Percentiles rank a stretch among this genome's conserved stretches.
These are phyloP conservation scores for Aspergillus haitiensis DNA, from an alignment of 495 filamentous ascomycete species.

Conservation along the genomic window DNA sequence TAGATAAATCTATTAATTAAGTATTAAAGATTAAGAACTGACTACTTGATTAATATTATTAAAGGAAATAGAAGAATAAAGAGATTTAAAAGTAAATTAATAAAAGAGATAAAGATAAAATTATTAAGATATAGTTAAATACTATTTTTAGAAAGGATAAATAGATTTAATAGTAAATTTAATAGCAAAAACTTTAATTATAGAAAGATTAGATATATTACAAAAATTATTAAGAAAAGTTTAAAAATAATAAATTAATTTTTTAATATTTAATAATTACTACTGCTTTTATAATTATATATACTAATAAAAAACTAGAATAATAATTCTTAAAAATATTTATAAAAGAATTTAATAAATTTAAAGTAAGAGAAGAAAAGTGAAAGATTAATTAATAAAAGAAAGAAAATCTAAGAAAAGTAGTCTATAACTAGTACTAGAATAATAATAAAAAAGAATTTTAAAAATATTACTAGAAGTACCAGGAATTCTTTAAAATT, in stretches of 20 bases:
- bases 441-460: slow-evolving; percentile 4
- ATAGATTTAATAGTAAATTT: too few relatives aligned
- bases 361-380: too few relatives aligned
- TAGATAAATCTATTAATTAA: too few relatives aligned
- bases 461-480: not conserved
- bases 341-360: not conserved
- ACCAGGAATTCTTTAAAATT: not conserved
- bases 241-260: not conserved
- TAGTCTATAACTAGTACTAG: not conserved
- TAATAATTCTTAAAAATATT: too few relatives aligned
- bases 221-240: not conserved
- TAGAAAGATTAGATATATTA: too few relatives aligned
- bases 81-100: not conserved
- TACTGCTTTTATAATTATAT: too few relatives aligned
- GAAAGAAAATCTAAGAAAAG: not conserved
- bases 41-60: not conserved
- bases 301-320: too few relatives aligned
- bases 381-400: not conserved
- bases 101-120: not conserved
- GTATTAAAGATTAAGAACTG: not conserved
- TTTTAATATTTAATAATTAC: not conserved
- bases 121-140: slow-evolving; percentile 1
- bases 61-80: not conserved
- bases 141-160: not conserved
- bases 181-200: not conserved